Evolutionary conservation across 331 rosid genomes (phyloP), one percentile per base, ranked within the genome.

Genomic region (Pyrus hybrid): DNA sequence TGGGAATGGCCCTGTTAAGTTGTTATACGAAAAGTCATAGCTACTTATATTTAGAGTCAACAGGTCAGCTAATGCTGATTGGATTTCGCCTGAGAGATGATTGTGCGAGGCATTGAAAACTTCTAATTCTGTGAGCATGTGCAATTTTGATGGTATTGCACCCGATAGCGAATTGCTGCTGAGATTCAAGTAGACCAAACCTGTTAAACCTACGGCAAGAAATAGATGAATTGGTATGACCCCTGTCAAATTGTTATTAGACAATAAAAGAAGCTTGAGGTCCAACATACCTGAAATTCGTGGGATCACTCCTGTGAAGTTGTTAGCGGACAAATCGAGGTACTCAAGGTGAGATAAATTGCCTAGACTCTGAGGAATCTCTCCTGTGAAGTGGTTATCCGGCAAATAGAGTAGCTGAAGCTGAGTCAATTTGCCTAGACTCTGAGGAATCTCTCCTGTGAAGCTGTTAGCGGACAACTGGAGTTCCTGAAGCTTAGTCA

Each of bases 21-120:
- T 79, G 60, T 88, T 91, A 70, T 86, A 77, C 37, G 94, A 89
- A 78, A 87, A 89, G 71, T 91, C 89, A 2, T 82, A 35, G 1
- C 9, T 45, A 45, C 51, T 45, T 45, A 5, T 6, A 13, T 2
- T 13, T 0, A n/a, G n/a, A n/a, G n/a, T n/a, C n/a, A 45, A 45
- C 51, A 45, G 1, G 18, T 13, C 0, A 45, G 6, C 51, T 45
- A 45, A 45, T 5, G 53, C 3, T 45, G 18, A 1, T 13, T 2
- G 53, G 18, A 47, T 14, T 47, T 47, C 53, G 1, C 53, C 53
- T 47, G 18, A 47, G 53, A 45, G 43, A 37, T 37, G 43, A 37
- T 37, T 37, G 43, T 11, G 13, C 8, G 43, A 37, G 43, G 43
- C 43, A 37, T 37, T 37, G 12, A 37, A 37, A 37, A 8, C 2